Evolutionary conservation across 2,329 filamentous ascomycete species (phyloP).

Genomic region (Fusarium lateritium): DNA sequence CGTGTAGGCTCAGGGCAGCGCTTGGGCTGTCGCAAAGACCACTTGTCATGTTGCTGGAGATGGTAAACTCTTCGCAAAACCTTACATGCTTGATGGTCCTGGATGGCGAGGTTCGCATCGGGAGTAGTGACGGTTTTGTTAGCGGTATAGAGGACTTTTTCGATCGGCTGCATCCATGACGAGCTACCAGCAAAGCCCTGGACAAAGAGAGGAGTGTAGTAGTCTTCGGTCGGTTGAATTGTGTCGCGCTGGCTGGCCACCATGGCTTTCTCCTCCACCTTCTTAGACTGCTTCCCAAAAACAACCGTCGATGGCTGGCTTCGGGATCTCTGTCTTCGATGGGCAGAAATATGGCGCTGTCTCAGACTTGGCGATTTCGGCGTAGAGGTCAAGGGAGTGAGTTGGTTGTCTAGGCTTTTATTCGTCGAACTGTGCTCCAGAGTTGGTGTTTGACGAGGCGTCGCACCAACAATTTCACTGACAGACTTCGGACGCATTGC

Average conservation of each 20-base stretch:
- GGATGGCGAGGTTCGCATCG: slow-evolving; percentile 85
- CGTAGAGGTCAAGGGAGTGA: slow-evolving; percentile 60
- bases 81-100: slow-evolving; percentile 89
- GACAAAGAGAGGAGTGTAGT: slow-evolving; percentile 74
- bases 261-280: slow-evolving; percentile 63
- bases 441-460: slow-evolving; percentile 56
- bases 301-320: slow-evolving; percentile 81
- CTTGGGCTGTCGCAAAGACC: slow-evolving; percentile 92
- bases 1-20: slow-evolving; percentile 85
- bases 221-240: slow-evolving; percentile 69
- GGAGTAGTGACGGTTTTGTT: slow-evolving; percentile 92
- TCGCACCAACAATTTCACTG: slow-evolving; percentile 78
- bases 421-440: slow-evolving; percentile 54
- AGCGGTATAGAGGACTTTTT: slow-evolving; percentile 83
- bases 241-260: slow-evolving; percentile 59
- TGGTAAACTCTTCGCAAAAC: slow-evolving; percentile 90
- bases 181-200: slow-evolving; percentile 69
- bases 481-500: slow-evolving; percentile 80
- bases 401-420: slow-evolving; percentile 53
- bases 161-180: slow-evolving; percentile 73
- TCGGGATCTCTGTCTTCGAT: slow-evolving; percentile 71
- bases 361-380: slow-evolving; percentile 60
- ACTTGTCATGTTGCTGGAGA: slow-evolving; percentile 90
- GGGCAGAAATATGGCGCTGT: slow-evolving; percentile 50
- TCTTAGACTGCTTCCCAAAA: slow-evolving; percentile 77